These are phyloP conservation scores for Leucocoprinus birnbaumii DNA, from an alignment of 768 basidiomycete genomes.

Conservation along the genomic window DNA sequence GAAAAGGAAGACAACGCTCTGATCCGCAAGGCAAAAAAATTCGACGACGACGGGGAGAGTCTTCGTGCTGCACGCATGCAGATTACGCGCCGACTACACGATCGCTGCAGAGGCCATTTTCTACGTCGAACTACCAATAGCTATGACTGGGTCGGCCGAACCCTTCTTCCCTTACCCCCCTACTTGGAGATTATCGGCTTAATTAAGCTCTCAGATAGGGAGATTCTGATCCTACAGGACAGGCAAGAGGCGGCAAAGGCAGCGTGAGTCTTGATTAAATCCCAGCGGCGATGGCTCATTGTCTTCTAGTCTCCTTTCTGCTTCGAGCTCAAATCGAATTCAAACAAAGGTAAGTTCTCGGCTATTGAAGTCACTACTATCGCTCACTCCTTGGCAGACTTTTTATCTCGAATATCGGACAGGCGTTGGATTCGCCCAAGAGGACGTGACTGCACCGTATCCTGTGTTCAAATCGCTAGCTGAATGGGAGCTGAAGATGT, in stretches of 20 bases:
- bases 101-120: background rate
- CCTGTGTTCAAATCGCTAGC: constrained; percentile 10
- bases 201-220: background rate
- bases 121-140: background rate
- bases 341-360: background rate
- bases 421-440: constrained; percentile 8
- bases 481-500: constrained; percentile 14
- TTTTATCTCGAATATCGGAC: constrained; percentile 18
- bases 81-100: background rate
- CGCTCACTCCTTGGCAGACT: background rate
- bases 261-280: background rate
- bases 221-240: background rate
- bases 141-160: background rate
- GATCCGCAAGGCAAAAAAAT: background rate
- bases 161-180: background rate
- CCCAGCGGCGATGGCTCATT: no score
- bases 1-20: background rate
- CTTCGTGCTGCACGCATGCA: background rate
- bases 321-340: no score
- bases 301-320: no score
- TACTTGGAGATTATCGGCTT: background rate
- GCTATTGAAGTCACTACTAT: no score
- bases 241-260: background rate
- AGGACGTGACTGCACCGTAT: background rate
- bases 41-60: background rate